Percentiles rank a stretch among this genome's conserved stretches.
Evolutionary conservation across 257 asterid species (phyloP).

Genomic region (Cinchona pubescens): DNA sequence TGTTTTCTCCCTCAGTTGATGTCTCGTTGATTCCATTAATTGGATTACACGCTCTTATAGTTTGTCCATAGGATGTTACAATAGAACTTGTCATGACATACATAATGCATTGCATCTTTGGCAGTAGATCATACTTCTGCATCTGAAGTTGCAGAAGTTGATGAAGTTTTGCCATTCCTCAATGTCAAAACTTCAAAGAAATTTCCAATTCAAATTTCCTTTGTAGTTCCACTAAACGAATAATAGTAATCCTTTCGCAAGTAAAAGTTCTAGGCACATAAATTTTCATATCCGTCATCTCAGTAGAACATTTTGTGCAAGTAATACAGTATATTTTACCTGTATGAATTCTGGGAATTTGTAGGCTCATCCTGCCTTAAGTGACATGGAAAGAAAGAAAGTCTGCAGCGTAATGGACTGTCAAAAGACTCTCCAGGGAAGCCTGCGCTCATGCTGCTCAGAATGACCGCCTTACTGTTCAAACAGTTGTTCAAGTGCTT

Average conservation of each 20-base stretch:
- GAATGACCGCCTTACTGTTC: constrained; percentile 80
- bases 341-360: neutral
- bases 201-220: neutral
- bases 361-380: constrained; percentile 80
- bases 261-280: neutral
- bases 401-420: constrained; percentile 88
- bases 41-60: neutral
- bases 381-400: constrained; percentile 77
- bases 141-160: neutral
- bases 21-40: neutral
- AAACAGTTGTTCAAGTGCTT: constrained; percentile 80
- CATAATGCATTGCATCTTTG: neutral
- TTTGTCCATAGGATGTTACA: neutral
- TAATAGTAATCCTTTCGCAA: neutral
- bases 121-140: neutral
- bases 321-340: constrained; percentile 1
- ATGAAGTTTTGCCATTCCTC: neutral
- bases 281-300: neutral
- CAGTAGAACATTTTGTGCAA: neutral
- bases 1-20: constrained; percentile 14
- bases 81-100: neutral
- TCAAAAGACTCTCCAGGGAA: constrained; percentile 80
- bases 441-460: constrained; percentile 93
- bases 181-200: neutral
- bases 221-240: neutral